Evolutionary conservation across 2,329 filamentous ascomycete genomes (phyloP).

Genomic region (Epichloe uncinata): DNA sequence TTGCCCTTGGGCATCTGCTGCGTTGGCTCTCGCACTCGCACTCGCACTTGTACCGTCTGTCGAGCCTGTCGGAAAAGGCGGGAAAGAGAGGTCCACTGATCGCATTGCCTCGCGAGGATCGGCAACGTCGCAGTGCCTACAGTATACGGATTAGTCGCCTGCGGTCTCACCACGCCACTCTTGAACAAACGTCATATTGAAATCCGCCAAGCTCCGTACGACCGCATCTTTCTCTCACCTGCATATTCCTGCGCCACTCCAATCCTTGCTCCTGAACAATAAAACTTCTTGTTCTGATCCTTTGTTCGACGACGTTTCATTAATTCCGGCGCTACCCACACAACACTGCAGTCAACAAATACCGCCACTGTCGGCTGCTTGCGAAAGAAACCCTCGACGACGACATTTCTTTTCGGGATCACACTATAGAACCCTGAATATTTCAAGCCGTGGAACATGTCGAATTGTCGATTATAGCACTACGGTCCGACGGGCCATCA

Average conservation of each 20-base stretch:
- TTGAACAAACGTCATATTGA: slow-evolving; percentile 12
- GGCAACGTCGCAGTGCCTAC: slow-evolving; percentile 5
- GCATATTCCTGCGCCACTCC: slow-evolving; percentile 4
- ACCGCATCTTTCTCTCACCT: slow-evolving; percentile 1
- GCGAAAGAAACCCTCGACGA: neutral
- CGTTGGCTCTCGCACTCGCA: neutral
- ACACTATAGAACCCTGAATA: neutral
- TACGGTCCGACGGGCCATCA: slow-evolving; percentile 24
- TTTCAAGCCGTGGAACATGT: slow-evolving; percentile 16
- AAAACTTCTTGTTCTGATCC: neutral
- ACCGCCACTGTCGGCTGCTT: neutral
- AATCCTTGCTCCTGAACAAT: neutral
- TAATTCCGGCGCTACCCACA: neutral
- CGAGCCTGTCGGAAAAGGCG: neutral
- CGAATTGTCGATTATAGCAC: slow-evolving; percentile 22
- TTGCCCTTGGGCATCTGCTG: slow-evolving; percentile 3
- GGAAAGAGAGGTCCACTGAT: neutral
- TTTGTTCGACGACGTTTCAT: neutral
- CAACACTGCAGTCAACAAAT: neutral
- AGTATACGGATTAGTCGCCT: neutral
- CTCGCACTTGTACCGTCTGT: neutral
- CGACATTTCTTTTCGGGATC: neutral
- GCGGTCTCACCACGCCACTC: slow-evolving; percentile 9
- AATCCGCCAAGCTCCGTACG: slow-evolving; percentile 11
- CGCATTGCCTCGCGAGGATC: slow-evolving; percentile 2